A percentile compares a stretch with the other conserved stretches of the same genome.
Conservation (phyloP, 2,329 filamentous ascomycete genomes). For the Hortaea werneckii region DNA sequence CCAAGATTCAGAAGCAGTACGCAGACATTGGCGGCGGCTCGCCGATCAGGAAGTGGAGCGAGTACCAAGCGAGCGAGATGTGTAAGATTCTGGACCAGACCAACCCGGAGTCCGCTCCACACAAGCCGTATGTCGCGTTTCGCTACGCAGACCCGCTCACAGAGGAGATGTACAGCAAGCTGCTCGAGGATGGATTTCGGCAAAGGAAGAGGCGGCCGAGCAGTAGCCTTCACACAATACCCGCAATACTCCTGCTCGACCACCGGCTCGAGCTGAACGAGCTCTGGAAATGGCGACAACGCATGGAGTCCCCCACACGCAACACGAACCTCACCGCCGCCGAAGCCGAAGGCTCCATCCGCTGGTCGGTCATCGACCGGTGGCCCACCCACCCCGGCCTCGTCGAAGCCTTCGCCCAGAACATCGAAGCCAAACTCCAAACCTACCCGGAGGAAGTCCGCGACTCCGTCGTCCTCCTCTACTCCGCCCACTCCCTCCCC, state of each 20-base stretch:
- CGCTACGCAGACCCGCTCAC: conserved; percentile 89
- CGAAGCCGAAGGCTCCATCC: conserved; percentile 57
- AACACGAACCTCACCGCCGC: conserved; percentile 38
- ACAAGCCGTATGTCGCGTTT: conserved; percentile 96
- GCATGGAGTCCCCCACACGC: conserved; percentile 50
- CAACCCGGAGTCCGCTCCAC: conserved; percentile 85
- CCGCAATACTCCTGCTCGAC: conserved; percentile 98
- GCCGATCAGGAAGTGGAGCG: conserved; percentile 95
- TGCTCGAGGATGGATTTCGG: conserved; percentile 90
- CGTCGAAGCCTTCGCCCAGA: conserved; percentile 83
- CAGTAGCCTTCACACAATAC: conserved; percentile 96
- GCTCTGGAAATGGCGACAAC: conserved; percentile 90
- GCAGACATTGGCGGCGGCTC: conserved; percentile 93
- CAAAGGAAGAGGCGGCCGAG: conserved; percentile 76
- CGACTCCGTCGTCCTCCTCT: conserved; percentile 74
- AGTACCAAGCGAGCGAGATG: conserved; percentile 88
- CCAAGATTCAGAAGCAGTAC: conserved; percentile 96
- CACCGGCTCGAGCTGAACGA: conserved; percentile 95
- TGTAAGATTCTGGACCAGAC: conserved; percentile 91
- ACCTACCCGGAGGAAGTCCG: conserved; percentile 76
- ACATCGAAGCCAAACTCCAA: conserved; percentile 75
- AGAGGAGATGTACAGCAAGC: conserved; percentile 77
- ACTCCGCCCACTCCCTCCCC: conserved; percentile 84
- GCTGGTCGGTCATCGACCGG: conserved; percentile 95
- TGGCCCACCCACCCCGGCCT: conserved; percentile 90